A percentile compares a stretch with the other conserved stretches of the same genome.
Evolutionary conservation across 2,329 filamentous ascomycete genomes (phyloP).

Genomic region (Byssoonygena ceratinophila): DNA sequence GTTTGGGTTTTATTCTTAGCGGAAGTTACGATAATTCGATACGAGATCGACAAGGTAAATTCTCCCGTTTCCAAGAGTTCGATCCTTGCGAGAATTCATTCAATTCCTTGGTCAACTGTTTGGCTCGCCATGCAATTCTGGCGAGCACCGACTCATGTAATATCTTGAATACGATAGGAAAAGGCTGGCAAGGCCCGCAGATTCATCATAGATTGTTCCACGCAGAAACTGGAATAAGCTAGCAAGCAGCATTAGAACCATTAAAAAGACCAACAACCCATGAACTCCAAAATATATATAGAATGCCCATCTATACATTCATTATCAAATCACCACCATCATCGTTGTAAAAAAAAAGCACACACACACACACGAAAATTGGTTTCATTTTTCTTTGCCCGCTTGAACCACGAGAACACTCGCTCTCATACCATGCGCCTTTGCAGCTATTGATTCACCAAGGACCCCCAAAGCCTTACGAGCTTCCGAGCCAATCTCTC

Average conservation of each 20-base stretch:
- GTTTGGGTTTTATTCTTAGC: too few relatives aligned
- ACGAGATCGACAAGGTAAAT: too few relatives aligned
- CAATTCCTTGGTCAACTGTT: too few relatives aligned
- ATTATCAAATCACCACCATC: neutral
- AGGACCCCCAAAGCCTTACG: slow-evolving; percentile 26
- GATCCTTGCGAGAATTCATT: too few relatives aligned
- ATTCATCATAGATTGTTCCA: too few relatives aligned
- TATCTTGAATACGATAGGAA: too few relatives aligned
- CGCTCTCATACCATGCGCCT: slow-evolving; percentile 49
- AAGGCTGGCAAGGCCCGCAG: too few relatives aligned
- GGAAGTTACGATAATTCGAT: too few relatives aligned
- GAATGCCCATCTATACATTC: neutral
- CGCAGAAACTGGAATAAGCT: too few relatives aligned
- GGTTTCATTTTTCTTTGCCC: slow-evolving; percentile 16
- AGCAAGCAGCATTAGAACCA: neutral
- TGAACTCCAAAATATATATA: neutral
- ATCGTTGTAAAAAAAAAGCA: neutral
- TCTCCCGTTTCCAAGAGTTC: too few relatives aligned
- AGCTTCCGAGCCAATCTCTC: slow-evolving; percentile 27
- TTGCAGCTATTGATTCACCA: slow-evolving; percentile 40
- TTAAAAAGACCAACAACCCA: neutral
- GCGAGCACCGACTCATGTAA: too few relatives aligned
- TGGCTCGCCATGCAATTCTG: too few relatives aligned
- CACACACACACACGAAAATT: neutral
- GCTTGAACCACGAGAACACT: slow-evolving; percentile 64